Evolutionary conservation across 208 protist species (phyloP), one percentile per base, ranked within the genome.

Genomic region (Polymyxa betae): DNA sequence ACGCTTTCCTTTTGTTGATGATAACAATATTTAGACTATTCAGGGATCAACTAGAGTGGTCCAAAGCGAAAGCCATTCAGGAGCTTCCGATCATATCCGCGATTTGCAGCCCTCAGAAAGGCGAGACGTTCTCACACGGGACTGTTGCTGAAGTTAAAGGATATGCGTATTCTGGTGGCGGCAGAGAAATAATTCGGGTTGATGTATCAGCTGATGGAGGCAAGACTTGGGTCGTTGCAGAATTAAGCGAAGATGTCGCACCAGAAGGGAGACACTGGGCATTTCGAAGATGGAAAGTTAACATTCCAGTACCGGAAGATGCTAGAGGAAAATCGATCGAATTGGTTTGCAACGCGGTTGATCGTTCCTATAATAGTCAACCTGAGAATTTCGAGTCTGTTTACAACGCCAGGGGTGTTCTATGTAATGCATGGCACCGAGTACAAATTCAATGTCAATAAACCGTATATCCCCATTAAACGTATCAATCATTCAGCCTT

Each of bases 131-230:
- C 60, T 88, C 90, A 0, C 66, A 88, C 44, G 38, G 32, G 16
- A 43, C 16, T 45, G 12, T n/a, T 38, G 72, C 35, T 35, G 40
- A 5, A 35, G 5, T 82, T 40, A 35, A 5, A 43, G 72, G 72
- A 12, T 82, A 82, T 89, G 87, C 49, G 43, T 89, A 35, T 43
- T 89, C 49, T 20, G 89, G 89, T 38, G 95, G 95, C 45, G 96
- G 96, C n/a, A 40, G 91, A 45, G 94, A 92, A 68, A 96, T 96
- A 24, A 44, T 94, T 88, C 92, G 96, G 20, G 96, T 97, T 0
- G 96, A 97, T 82, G 93, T 97, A 10, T 96, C 95, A 41, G 90
- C 90, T 24, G 96, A 97, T 92, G 93, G 93, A 72, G 96, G 96
- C 32, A 89, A 94, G 38, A 95, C 94, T 1, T 97, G 96, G 93